phyloP scores from a whole-genome alignment of 208 protist genomes.

The Wallacemonas rigidus region DNA sequence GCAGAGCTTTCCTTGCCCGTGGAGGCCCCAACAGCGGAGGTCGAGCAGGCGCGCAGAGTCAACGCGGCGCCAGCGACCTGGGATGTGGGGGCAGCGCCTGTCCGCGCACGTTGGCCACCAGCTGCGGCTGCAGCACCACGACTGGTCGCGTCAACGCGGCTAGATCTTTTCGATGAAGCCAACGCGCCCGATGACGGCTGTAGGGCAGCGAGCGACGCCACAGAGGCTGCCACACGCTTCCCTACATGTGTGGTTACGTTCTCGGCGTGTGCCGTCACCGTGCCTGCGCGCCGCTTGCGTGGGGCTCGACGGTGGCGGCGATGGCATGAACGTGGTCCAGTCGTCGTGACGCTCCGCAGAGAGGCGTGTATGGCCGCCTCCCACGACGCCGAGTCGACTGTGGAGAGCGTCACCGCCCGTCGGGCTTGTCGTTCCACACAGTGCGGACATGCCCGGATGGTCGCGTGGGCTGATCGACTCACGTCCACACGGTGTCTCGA shows the following conservation, averaged over 20 bases:
- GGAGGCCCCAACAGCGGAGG: too few relatives aligned
- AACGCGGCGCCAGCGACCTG: too few relatives aligned
- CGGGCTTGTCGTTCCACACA: not conserved
- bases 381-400: not conserved
- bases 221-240: not conserved
- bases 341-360: not conserved
- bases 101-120: too few relatives aligned
- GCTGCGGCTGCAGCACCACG: not conserved
- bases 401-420: not conserved
- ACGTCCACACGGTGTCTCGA: too few relatives aligned
- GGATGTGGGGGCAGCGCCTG: too few relatives aligned
- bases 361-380: not conserved
- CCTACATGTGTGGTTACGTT: not conserved
- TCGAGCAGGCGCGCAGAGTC: too few relatives aligned
- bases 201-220: not conserved
- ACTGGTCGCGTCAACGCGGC: not conserved
- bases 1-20: too few relatives aligned
- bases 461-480: too few relatives aligned
- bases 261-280: not conserved
- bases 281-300: slow-evolving; percentile 1
- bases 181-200: not conserved
- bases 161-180: not conserved
- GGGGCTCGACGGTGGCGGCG: slow-evolving; percentile 5
- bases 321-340: too few relatives aligned
- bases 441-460: too few relatives aligned